Conservation (phyloP, 2,329 filamentous ascomycete species). For the Dactylella cylindrospora region DNA sequence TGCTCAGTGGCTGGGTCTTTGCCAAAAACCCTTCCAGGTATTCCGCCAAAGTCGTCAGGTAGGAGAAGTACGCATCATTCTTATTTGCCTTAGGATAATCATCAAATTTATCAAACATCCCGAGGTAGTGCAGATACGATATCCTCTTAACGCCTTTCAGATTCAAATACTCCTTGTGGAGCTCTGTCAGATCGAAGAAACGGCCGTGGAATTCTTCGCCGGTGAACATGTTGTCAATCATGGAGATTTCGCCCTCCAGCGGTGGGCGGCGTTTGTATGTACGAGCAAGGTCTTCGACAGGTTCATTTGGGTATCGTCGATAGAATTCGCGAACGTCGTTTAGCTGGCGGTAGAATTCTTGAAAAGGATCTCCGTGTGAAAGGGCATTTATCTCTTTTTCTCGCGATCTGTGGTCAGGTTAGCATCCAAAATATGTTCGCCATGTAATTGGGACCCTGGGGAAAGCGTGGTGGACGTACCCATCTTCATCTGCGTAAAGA, state of each 20-base stretch:
- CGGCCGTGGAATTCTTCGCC: conserved; percentile 92
- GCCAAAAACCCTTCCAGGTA: conserved; percentile 90
- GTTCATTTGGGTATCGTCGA: conserved; percentile 86
- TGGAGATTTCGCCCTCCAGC: conserved; percentile 61
- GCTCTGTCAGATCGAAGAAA: conserved; percentile 82
- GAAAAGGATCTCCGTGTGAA: conserved; percentile 80
- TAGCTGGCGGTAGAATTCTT: conserved; percentile 86
- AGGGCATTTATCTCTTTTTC: conserved; percentile 81
- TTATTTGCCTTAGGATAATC: conserved; percentile 80
- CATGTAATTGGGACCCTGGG: neutral
- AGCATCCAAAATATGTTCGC: conserved; percentile 1
- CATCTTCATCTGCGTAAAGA: conserved; percentile 79
- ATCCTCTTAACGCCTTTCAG: conserved; percentile 80
- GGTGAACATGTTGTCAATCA: conserved; percentile 89
- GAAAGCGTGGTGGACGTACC: conserved; percentile 31
- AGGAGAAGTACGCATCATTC: conserved; percentile 89
- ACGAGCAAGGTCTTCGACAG: conserved; percentile 89
- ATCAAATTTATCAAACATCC: conserved; percentile 83
- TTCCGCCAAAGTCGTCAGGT: conserved; percentile 73
- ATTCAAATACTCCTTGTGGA: conserved; percentile 88
- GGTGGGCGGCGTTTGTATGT: conserved; percentile 74
- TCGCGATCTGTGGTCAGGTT: conserved; percentile 58
- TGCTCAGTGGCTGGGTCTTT: conserved; percentile 79
- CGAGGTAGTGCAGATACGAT: conserved; percentile 89
- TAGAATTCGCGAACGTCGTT: conserved; percentile 83